Evolutionary conservation across 345 rosid genomes (phyloP).

Genomic region (Euclidium syriacum): DNA sequence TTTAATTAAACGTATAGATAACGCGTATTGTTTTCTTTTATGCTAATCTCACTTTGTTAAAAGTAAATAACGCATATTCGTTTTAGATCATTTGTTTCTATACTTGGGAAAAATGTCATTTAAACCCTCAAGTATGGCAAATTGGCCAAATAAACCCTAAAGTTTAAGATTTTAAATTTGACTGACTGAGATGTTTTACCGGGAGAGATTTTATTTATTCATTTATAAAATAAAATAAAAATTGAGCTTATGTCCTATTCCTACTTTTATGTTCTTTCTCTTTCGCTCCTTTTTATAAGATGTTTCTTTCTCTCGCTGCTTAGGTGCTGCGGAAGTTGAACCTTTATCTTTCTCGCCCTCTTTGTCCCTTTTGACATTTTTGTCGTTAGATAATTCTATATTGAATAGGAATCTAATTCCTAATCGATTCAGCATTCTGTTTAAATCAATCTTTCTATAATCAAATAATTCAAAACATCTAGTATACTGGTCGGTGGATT

Average conservation of each 20-base stretch:
- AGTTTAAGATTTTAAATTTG: too few species aligned
- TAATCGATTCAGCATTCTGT: constrained; percentile 8
- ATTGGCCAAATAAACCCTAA: too few species aligned
- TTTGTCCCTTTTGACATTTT: constrained; percentile 6
- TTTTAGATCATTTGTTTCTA: neutral
- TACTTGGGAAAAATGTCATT: too few species aligned
- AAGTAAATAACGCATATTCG: neutral
- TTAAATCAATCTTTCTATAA: neutral
- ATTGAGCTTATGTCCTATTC: too few species aligned
- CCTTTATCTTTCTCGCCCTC: constrained; percentile 2
- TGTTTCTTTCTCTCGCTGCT: too few species aligned
- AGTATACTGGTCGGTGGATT: constrained; percentile 13
- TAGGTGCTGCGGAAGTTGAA: neutral
- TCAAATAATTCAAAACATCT: neutral
- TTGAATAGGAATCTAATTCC: neutral
- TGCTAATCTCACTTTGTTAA: too few species aligned
- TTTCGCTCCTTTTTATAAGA: neutral
- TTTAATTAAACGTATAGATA: too few species aligned
- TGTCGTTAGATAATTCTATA: neutral
- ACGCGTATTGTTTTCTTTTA: too few species aligned
- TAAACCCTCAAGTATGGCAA: too few species aligned
- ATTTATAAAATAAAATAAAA: too few species aligned
- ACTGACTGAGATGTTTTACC: too few species aligned
- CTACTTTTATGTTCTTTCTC: neutral
- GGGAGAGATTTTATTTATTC: too few species aligned